Evolutionary conservation across 805 yeast species (phyloP), one percentile per base, ranked within the genome.

Genomic region (Kuraishia borneana): DNA sequence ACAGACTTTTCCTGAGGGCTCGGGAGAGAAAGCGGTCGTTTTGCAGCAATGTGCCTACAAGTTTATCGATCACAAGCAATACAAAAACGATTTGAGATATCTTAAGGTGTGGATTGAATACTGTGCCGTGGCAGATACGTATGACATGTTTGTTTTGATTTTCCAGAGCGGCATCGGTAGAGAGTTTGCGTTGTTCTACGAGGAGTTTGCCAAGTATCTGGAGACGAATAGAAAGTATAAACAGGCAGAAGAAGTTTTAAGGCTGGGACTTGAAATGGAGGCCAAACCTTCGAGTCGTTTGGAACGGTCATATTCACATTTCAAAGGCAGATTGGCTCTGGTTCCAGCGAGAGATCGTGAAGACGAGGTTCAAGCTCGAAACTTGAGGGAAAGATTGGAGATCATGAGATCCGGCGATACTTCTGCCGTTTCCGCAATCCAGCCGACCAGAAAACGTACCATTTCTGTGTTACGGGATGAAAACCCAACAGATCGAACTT

Each of bases 61-160:
- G 39, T 83, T 84, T 48, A 63, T 76, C 45, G 83, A 80, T 43
- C 69, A 67, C 21, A 56, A 56, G 1, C 74, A 73, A 40, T 89
- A 87, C 51, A 77, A 75, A 39, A 80, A 88, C 50, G 96, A 89
- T 50, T 75, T 89, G 1, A 58, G 96, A 32, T 87, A 82, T 48
- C 54, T 89, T 33, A 69, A 66, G 40, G 66, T 87, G 2, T 89
- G 98, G 96, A 54, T 88, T 26, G 76, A 74, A 43, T 87, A 84
- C 51, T 73, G 82, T 6, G 69, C 66, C 18, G 76, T 68, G 46
- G 68, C 81, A 2, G 83, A 78, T 39, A 87, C 88, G 0, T 60
- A 73, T 28, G 88, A 80, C 35, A 63, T 83, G 2, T 87, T 79
- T 51, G 63, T 71, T 5, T 85, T 78, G 47, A 61, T 89, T 54